These are phyloP conservation scores for Candolleomyces efflorescens DNA, from an alignment of 768 basidiomycete genomes.

Conservation along the genomic window DNA sequence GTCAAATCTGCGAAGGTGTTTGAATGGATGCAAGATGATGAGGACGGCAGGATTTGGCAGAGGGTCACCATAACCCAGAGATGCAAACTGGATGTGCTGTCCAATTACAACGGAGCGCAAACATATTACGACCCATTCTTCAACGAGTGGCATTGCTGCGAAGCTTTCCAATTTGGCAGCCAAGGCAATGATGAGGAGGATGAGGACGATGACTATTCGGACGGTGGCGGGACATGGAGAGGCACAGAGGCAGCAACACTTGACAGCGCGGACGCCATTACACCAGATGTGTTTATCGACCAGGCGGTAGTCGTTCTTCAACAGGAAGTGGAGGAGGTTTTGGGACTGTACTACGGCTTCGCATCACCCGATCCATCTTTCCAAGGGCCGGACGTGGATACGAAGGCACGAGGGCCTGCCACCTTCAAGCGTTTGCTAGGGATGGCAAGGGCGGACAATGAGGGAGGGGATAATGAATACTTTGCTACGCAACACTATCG, in stretches of 20 bases:
- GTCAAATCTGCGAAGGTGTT: neutral
- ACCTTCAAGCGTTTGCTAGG: neutral
- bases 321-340: neutral
- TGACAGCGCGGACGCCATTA: too few relatives aligned
- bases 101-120: neutral
- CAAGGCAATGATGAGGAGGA: neutral
- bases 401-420: too few relatives aligned
- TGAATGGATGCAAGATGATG: neutral
- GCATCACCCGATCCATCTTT: neutral
- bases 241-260: too few relatives aligned
- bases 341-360: neutral
- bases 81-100: neutral
- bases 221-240: neutral
- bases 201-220: neutral
- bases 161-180: neutral
- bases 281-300: neutral
- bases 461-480: neutral
- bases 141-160: conserved; percentile 1
- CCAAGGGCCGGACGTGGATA: too few relatives aligned
- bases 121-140: neutral
- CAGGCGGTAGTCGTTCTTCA: too few relatives aligned
- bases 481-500: neutral
- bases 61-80: neutral
- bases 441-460: neutral
- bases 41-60: neutral